These are phyloP conservation scores for Geranium incanum DNA, from an alignment of 441 rosid species.

Conservation along the genomic window DNA sequence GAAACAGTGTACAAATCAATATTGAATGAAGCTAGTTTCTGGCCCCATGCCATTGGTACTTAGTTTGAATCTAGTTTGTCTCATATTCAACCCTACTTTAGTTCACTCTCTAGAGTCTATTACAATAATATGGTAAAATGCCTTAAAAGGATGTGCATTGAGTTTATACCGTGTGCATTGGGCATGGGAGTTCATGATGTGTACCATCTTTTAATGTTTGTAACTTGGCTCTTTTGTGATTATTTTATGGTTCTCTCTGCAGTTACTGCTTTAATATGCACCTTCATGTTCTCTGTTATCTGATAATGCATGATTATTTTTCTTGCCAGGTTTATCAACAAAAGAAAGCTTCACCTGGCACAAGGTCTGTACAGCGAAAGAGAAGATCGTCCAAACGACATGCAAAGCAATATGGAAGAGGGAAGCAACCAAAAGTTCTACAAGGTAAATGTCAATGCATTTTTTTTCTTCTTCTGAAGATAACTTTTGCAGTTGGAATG, in stretches of 20 bases:
- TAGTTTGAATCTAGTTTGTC: too few species aligned
- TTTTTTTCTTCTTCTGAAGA: neutral
- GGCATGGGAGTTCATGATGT: neutral
- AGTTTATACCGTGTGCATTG: neutral
- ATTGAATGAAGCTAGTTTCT: too few species aligned
- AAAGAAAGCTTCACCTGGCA: conserved; percentile 52
- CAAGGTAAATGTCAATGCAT: conserved; percentile 35
- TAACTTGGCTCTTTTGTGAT: neutral
- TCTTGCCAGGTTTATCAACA: conserved; percentile 48
- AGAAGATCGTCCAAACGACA: conserved; percentile 80
- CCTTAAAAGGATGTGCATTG: neutral
- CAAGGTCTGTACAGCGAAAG: conserved; percentile 63
- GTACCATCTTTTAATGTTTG: neutral
- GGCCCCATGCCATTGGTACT: too few species aligned
- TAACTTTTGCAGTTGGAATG: neutral
- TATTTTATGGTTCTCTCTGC: neutral
- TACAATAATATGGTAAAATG: neutral
- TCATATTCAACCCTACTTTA: too few species aligned
- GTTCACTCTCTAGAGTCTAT: too few species aligned
- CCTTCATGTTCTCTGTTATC: neutral
- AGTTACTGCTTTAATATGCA: neutral
- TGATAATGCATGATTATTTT: neutral
- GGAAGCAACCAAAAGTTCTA: conserved; percentile 51
- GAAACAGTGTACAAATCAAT: too few species aligned
- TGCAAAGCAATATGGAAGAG: conserved; percentile 55